Conservation (phyloP, 208 protist species). For the Trypanosoma vivax region DNA sequence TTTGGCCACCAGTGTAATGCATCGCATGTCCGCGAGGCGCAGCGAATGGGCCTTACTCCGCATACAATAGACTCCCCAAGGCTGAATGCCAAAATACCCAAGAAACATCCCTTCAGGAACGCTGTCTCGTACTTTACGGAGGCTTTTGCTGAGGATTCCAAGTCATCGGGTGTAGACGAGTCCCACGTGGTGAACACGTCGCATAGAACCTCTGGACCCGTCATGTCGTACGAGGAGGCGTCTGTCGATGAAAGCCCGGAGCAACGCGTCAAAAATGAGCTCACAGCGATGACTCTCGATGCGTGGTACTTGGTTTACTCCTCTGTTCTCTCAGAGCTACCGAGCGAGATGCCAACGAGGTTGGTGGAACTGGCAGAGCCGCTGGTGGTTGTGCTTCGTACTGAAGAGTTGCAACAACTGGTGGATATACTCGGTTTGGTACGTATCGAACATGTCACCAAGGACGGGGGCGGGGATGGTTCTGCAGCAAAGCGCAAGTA, state of each 20-base stretch:
- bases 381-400: slow-evolving; percentile 37
- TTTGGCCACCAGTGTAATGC: slow-evolving; percentile 67
- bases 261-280: slow-evolving; percentile 47
- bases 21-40: slow-evolving; percentile 61
- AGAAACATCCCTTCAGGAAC: slow-evolving; percentile 49
- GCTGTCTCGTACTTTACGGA: slow-evolving; percentile 18
- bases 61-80: not conserved
- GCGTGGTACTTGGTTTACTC: slow-evolving; percentile 84
- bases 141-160: not conserved
- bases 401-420: slow-evolving; percentile 50
- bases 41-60: slow-evolving; percentile 25
- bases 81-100: not conserved
- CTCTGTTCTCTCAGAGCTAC: slow-evolving; percentile 51
- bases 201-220: no score
- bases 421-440: slow-evolving; percentile 48
- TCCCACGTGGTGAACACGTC: no score
- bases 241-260: slow-evolving; percentile 3
- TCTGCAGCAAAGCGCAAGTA: slow-evolving; percentile 7
- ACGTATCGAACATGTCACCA: slow-evolving; percentile 1
- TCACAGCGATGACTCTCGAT: slow-evolving; percentile 73
- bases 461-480: not conserved
- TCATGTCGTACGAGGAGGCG: not conserved
- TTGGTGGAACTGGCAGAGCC: slow-evolving; percentile 54
- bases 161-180: no score
- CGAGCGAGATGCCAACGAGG: slow-evolving; percentile 51